Evolutionary conservation across 2,329 filamentous ascomycete species (phyloP).

Genomic region (Massarina eburnea): DNA sequence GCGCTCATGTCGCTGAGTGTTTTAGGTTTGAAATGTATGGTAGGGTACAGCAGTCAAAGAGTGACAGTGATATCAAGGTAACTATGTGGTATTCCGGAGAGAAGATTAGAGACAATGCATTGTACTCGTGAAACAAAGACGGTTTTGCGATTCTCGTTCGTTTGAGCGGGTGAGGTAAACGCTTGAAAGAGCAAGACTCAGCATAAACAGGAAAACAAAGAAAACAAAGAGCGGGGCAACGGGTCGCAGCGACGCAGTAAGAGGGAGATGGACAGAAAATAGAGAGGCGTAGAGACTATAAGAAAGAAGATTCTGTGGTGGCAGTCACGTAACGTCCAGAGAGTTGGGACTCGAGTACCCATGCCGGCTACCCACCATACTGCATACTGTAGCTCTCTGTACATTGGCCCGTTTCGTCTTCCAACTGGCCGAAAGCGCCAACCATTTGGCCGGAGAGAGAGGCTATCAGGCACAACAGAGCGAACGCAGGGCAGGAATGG

Average conservation of each 20-base stretch:
- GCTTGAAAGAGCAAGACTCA: not conserved
- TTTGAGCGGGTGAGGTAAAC: conserved; percentile 9
- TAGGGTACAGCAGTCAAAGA: conserved; percentile 9
- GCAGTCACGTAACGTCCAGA: conserved; percentile 28
- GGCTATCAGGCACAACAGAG: conserved; percentile 26
- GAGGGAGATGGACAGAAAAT: conserved; percentile 14
- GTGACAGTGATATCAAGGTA: conserved; percentile 5
- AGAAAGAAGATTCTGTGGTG: conserved; percentile 19
- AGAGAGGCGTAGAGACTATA: conserved; percentile 4
- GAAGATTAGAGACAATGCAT: conserved; percentile 22
- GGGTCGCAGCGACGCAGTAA: conserved; percentile 9
- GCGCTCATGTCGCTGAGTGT: conserved; percentile 21
- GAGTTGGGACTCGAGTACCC: conserved; percentile 23
- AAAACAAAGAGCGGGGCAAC: conserved; percentile 5
- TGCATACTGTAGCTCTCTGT: conserved; percentile 28
- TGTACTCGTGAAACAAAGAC: conserved; percentile 32
- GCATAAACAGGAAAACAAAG: conserved; percentile 12
- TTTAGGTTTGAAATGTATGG: not conserved
- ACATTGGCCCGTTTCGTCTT: conserved; percentile 15
- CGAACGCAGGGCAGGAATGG: conserved; percentile 18
- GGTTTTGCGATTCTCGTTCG: conserved; percentile 25
- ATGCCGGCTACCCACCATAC: conserved; percentile 30
- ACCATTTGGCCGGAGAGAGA: conserved; percentile 27
- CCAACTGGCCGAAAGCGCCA: conserved; percentile 29
- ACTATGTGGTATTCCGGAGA: conserved; percentile 3